Percentiles rank a stretch among this genome's conserved stretches.
Conservation (phyloP, 2,329 filamentous ascomycete species). For the Rutstroemia sp. region DNA sequence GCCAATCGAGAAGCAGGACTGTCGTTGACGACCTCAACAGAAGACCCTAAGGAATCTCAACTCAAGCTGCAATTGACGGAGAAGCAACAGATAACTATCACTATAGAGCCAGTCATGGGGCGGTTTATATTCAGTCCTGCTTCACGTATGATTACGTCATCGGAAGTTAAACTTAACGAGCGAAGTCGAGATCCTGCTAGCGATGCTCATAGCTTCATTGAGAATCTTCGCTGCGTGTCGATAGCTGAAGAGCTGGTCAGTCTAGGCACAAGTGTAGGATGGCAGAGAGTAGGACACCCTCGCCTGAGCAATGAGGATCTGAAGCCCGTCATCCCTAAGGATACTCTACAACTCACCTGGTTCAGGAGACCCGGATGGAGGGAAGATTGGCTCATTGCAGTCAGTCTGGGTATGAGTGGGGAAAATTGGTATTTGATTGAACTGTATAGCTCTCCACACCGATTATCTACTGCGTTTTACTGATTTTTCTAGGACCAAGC, state of each 20-base stretch:
- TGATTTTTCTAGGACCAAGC: conserved; percentile 9
- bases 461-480: background rate
- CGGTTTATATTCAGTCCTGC: conserved; percentile 62
- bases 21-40: conserved; percentile 47
- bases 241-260: conserved; percentile 54
- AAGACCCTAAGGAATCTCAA: conserved; percentile 58
- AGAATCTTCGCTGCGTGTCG: conserved; percentile 53
- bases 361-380: conserved; percentile 68
- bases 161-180: conserved; percentile 59
- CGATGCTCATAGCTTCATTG: conserved; percentile 51
- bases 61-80: conserved; percentile 64
- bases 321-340: conserved; percentile 51
- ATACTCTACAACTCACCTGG: conserved; percentile 58
- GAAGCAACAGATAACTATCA: conserved; percentile 51
- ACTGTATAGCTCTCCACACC: conserved; percentile 33
- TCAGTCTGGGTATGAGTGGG: conserved; percentile 62
- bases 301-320: conserved; percentile 44
- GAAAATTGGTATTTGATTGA: conserved; percentile 75
- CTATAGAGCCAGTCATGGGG: conserved; percentile 75
- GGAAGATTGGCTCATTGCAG: conserved; percentile 62
- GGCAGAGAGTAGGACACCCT: conserved; percentile 41
- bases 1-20: conserved; percentile 51
- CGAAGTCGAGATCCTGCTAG: conserved; percentile 46
- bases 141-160: conserved; percentile 45
- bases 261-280: conserved; percentile 56